phyloP scores from a whole-genome alignment of 2,329 filamentous ascomycete genomes.

The Stachybotrys echinatus region DNA sequence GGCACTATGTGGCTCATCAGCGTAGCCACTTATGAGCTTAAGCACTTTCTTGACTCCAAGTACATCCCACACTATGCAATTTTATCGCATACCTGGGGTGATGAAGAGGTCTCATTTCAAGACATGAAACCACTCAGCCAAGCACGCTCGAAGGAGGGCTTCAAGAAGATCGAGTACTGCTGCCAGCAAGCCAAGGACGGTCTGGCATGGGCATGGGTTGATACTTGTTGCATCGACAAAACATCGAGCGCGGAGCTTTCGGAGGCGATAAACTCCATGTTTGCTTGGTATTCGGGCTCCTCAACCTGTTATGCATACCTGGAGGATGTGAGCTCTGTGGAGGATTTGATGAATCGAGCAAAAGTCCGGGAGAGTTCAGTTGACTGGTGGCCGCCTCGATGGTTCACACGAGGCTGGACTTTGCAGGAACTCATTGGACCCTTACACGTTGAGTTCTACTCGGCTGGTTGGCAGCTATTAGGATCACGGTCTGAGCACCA shows the following conservation, averaged over 20 bases:
- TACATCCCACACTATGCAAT: not conserved
- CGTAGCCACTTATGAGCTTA: not conserved
- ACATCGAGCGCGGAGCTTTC: not conserved
- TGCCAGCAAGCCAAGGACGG: not conserved
- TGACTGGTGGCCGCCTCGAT: too few relatives aligned
- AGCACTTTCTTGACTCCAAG: not conserved
- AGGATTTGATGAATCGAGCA: not conserved
- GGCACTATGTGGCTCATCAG: not conserved
- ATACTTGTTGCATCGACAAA: slow-evolving; percentile 1
- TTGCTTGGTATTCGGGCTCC: not conserved
- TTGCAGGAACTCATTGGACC: too few relatives aligned
- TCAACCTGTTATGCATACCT: not conserved
- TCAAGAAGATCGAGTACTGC: not conserved
- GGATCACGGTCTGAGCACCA: not conserved
- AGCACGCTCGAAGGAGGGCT: not conserved
- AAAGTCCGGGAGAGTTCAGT: too few relatives aligned
- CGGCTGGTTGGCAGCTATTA: not conserved
- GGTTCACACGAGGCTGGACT: too few relatives aligned
- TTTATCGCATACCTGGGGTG: not conserved
- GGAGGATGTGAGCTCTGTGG: not conserved
- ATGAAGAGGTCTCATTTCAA: not conserved
- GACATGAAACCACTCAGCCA: not conserved
- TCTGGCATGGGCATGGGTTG: not conserved
- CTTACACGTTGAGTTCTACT: not conserved
- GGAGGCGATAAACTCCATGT: slow-evolving; percentile 1